These are phyloP conservation scores for Silybum marianum DNA, from an alignment of 129 eudicot genomes.

Conservation along the genomic window DNA sequence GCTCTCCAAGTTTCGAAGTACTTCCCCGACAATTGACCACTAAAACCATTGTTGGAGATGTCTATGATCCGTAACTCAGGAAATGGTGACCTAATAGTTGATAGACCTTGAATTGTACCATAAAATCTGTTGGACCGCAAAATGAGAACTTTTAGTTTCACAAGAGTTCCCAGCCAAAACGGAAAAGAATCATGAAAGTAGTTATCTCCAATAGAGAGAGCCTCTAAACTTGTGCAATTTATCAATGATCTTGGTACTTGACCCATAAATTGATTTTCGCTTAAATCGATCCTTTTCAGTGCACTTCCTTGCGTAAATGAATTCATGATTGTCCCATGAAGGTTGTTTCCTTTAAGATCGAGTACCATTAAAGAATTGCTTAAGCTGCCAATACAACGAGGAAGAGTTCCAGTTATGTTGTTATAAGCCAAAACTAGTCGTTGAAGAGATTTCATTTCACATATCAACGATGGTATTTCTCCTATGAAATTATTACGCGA, in stretches of 20 bases:
- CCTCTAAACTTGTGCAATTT: not conserved
- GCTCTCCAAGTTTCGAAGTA: too few relatives aligned
- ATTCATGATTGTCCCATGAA: conserved; percentile 6
- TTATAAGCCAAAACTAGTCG: not conserved
- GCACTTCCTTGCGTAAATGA: not conserved
- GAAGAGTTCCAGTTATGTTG: conserved; percentile 17
- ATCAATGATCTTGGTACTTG: conserved; percentile 13
- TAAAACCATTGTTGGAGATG: conserved; percentile 32
- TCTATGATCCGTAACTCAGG: conserved; percentile 34
- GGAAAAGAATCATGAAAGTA: conserved; percentile 10
- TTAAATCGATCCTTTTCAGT: conserved; percentile 12
- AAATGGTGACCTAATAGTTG: not conserved
- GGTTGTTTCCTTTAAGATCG: conserved; percentile 10
- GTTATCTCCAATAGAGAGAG: conserved; percentile 6
- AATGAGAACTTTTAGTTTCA: conserved; percentile 9
- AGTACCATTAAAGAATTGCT: not conserved
- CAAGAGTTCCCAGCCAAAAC: conserved; percentile 18
- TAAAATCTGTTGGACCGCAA: conserved; percentile 14
- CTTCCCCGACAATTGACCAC: too few relatives aligned
- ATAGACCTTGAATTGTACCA: not conserved
- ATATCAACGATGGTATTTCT: conserved; percentile 8
- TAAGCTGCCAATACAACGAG: conserved; percentile 17
- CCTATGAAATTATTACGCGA: not conserved
- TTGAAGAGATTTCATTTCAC: not conserved
- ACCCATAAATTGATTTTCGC: conserved; percentile 7